Conservation (phyloP, 176 grass and related monocot genomes). For the Carex myosuroides region DNA sequence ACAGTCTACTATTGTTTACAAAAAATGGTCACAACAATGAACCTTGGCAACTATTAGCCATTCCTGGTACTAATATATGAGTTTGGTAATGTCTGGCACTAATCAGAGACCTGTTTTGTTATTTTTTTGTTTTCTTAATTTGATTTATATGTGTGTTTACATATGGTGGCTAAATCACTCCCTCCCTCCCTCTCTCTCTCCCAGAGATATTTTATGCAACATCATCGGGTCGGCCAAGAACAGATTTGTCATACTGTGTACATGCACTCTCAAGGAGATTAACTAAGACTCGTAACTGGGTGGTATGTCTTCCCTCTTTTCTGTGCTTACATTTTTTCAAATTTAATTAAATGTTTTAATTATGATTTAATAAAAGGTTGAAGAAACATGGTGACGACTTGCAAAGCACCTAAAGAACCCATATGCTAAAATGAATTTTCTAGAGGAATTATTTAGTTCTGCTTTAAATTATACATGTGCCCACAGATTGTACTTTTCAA, state of each 20-base stretch:
- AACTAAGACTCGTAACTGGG: constrained; percentile 87
- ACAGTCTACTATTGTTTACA: neutral
- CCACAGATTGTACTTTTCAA: neutral
- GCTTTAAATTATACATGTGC: neutral
- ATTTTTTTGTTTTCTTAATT: neutral
- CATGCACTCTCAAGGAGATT: constrained; percentile 68
- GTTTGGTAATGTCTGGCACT: neutral
- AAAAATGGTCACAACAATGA: neutral
- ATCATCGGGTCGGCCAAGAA: constrained; percentile 43
- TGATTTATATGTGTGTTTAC: neutral
- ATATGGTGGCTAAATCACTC: neutral
- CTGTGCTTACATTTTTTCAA: neutral
- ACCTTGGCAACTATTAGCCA: neutral
- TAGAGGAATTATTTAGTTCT: neutral
- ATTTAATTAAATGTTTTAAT: constrained; percentile 14
- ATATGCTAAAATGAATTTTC: neutral
- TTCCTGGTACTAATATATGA: neutral
- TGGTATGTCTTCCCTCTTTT: constrained; percentile 42
- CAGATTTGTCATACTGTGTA: constrained; percentile 76
- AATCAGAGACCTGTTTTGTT: neutral
- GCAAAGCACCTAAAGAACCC: neutral
- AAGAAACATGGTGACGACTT: neutral
- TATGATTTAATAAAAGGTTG: neutral
- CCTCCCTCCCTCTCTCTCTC: neutral
- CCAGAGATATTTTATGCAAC: constrained; percentile 68